These are phyloP conservation scores for Lophiotrema nucula DNA, from an alignment of 495 filamentous ascomycete genomes.

Conservation along the genomic window DNA sequence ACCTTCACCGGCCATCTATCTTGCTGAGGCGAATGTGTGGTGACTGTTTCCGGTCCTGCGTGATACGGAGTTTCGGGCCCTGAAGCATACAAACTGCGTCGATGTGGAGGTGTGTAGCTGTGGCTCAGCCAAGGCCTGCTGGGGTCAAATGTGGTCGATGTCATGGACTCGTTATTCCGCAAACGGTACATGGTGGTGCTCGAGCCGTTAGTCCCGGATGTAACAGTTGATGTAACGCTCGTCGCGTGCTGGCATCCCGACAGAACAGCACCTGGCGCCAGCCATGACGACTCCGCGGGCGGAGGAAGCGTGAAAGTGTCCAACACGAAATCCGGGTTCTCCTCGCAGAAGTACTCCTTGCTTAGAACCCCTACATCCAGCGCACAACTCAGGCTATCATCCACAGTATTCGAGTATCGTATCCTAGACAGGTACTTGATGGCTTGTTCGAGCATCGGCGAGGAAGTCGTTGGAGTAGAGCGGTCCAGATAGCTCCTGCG, in stretches of 20 bases:
- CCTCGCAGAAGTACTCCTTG: constrained; percentile 51
- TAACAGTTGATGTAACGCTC: constrained; percentile 29
- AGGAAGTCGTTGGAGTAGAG: constrained; percentile 27
- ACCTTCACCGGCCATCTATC: constrained; percentile 74
- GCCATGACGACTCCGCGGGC: constrained; percentile 62
- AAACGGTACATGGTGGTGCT: constrained; percentile 35
- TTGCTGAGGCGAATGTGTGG: constrained; percentile 41
- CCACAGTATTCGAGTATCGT: constrained; percentile 54
- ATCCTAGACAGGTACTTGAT: constrained; percentile 65
- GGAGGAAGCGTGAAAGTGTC: constrained; percentile 55
- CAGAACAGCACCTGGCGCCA: constrained; percentile 63
- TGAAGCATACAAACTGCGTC: constrained; percentile 1
- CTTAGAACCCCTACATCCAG: constrained; percentile 46
- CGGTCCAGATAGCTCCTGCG: constrained; percentile 53
- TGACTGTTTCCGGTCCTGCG: constrained; percentile 13
- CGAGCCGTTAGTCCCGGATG: constrained; percentile 4
- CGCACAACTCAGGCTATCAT: constrained; percentile 57
- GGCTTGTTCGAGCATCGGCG: constrained; percentile 54
- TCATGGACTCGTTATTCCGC: constrained; percentile 29
- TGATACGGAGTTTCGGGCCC: constrained; percentile 17
- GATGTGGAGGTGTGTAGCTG: constrained; percentile 18
- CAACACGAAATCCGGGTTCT: constrained; percentile 61
- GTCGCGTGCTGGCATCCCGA: constrained; percentile 60
- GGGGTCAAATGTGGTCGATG: constrained; percentile 29
- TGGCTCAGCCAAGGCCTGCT: constrained; percentile 39